Conservation (phyloP, 345 rosid species). For the Ailanthus altissimus region DNA sequence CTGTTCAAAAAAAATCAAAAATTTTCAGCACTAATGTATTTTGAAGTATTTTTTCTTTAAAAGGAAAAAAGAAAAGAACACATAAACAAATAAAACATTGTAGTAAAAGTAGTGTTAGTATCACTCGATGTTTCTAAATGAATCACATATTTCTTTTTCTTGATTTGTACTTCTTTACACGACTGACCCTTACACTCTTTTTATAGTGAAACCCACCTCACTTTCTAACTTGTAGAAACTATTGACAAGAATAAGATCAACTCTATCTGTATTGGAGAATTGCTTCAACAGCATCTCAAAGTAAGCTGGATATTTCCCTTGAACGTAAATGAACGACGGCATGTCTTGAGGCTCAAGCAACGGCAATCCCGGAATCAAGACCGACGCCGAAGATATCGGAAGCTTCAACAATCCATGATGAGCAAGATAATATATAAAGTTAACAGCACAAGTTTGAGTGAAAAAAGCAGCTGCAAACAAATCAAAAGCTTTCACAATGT, state of each 20-base stretch:
- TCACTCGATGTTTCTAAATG: no score
- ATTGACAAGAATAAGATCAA: slow-evolving; percentile 49
- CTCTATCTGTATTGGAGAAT: slow-evolving; percentile 46
- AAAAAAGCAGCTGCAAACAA: slow-evolving; percentile 59
- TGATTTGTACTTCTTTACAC: no score
- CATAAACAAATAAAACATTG: no score
- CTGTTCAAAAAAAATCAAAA: slow-evolving; percentile 19
- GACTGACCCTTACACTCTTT: no score
- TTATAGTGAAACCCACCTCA: slow-evolving; percentile 31
- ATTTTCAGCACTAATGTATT: no score
- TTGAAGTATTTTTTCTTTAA: no score
- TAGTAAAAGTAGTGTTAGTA: no score
- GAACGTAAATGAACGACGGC: slow-evolving; percentile 52
- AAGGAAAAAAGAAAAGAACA: no score
- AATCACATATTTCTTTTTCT: no score
- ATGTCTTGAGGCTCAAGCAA: slow-evolving; percentile 51
- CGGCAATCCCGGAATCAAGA: slow-evolving; percentile 37
- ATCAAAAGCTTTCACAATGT: slow-evolving; percentile 59
- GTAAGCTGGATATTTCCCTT: slow-evolving; percentile 52
- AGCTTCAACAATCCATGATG: slow-evolving; percentile 39
- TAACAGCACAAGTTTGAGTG: slow-evolving; percentile 63
- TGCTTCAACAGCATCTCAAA: slow-evolving; percentile 55
- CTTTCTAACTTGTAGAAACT: slow-evolving; percentile 47
- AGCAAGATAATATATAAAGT: slow-evolving; percentile 54
- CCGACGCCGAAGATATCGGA: slow-evolving; percentile 39